Evolutionary conservation across 1,139 yeast species (phyloP).

Genomic region (Taphrina betulina): DNA sequence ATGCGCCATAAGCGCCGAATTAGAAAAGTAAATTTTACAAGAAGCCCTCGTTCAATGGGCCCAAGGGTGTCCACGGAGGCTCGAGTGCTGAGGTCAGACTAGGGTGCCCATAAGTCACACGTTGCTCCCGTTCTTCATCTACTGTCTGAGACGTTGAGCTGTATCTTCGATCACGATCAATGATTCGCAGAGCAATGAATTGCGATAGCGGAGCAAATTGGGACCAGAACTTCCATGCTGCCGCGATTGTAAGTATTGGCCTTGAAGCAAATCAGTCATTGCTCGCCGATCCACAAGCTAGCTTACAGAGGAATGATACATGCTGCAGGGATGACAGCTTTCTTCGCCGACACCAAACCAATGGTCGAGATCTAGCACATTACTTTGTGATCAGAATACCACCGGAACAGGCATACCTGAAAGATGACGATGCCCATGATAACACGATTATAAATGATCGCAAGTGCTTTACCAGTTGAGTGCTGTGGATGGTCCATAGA

Average conservation of each 20-base stretch:
- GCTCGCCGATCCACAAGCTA: slow-evolving; percentile 59
- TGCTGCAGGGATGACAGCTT: slow-evolving; percentile 20
- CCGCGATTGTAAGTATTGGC: slow-evolving; percentile 59
- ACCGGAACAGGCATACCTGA: slow-evolving; percentile 73
- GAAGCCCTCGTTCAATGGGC: slow-evolving; percentile 5
- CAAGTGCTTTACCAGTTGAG: slow-evolving; percentile 88
- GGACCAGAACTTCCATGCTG: slow-evolving; percentile 69
- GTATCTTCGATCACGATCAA: slow-evolving; percentile 40
- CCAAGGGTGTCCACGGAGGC: slow-evolving; percentile 24
- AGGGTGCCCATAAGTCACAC: slow-evolving; percentile 76
- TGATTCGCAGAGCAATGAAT: slow-evolving; percentile 80
- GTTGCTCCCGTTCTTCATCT: slow-evolving; percentile 65
- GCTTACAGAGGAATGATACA: slow-evolving; percentile 21
- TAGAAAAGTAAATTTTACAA: slow-evolving; percentile 3
- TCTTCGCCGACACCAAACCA: slow-evolving; percentile 21
- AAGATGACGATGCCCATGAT: slow-evolving; percentile 69
- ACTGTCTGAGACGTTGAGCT: slow-evolving; percentile 47
- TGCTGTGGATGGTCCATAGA: slow-evolving; percentile 83
- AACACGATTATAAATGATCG: slow-evolving; percentile 69
- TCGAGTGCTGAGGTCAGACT: slow-evolving; percentile 14
- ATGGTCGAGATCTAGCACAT: slow-evolving; percentile 14
- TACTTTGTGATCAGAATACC: background rate
- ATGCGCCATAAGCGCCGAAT: too few relatives aligned
- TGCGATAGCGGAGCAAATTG: slow-evolving; percentile 76
- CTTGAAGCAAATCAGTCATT: slow-evolving; percentile 76